Evolutionary conservation across 2,329 filamentous ascomycete species (phyloP).

Genomic region (Penicillium oxalicum): DNA sequence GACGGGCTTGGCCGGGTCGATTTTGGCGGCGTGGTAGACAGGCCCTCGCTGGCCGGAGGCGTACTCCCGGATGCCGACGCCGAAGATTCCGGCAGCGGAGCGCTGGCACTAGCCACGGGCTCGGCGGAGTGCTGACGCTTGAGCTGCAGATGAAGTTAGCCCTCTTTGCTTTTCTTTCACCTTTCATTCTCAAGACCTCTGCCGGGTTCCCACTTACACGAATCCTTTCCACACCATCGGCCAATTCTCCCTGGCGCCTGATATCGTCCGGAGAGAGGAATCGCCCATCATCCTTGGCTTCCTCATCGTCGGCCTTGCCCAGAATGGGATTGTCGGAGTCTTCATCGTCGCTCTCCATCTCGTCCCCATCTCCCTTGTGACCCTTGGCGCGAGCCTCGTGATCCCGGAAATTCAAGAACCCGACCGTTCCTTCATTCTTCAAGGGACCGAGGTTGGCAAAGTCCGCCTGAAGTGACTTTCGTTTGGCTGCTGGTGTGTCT

Average conservation of each 20-base stretch:
- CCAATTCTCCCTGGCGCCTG: constrained; percentile 54
- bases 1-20: constrained; percentile 14
- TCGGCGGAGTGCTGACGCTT: constrained; percentile 63
- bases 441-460: constrained; percentile 79
- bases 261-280: constrained; percentile 57
- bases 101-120: constrained; percentile 38
- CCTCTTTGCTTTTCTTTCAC: not conserved
- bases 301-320: constrained; percentile 58
- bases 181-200: not conserved
- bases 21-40: constrained; percentile 34
- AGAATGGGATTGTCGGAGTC: constrained; percentile 56
- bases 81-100: constrained; percentile 32
- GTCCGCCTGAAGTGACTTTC: constrained; percentile 76
- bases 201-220: constrained; percentile 45
- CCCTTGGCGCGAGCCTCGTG: constrained; percentile 51
- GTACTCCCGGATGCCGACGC: constrained; percentile 35
- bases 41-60: constrained; percentile 28
- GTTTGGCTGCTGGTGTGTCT: constrained; percentile 60
- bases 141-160: constrained; percentile 41
- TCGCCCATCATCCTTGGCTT: constrained; percentile 44
- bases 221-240: constrained; percentile 60
- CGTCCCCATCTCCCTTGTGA: constrained; percentile 55
- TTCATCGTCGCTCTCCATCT: constrained; percentile 71
- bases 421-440: constrained; percentile 79
- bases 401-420: constrained; percentile 84